Evolutionary conservation across 768 basidiomycete genomes (phyloP).

Genomic region (Asterophora lycoperdoides): DNA sequence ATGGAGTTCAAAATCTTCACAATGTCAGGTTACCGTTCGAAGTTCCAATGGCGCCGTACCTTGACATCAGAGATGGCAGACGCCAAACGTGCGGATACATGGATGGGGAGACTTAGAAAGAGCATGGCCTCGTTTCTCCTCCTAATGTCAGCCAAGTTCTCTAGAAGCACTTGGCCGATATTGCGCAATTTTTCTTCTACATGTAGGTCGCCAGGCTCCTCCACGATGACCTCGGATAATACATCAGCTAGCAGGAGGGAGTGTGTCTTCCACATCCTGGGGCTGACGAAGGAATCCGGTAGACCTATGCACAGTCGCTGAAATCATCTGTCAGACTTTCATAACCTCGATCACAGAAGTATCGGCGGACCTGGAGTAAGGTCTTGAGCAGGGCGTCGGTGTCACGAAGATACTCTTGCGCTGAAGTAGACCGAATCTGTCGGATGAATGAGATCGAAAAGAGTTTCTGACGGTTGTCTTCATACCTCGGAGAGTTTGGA

Average conservation of each 20-base stretch:
- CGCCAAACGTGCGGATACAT: conserved; percentile 54
- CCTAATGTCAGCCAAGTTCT: conserved; percentile 66
- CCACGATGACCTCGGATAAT: conserved; percentile 38
- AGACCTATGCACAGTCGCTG: conserved; percentile 68
- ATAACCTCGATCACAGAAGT: neutral
- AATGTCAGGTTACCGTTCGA: neutral
- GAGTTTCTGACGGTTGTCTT: neutral
- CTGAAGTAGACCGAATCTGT: conserved; percentile 53
- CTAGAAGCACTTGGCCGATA: conserved; percentile 45
- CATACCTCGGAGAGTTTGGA: conserved; percentile 61
- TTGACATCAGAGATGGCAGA: conserved; percentile 56
- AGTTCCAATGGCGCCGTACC: conserved; percentile 23
- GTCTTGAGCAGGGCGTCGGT: conserved; percentile 51
- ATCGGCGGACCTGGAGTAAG: conserved; percentile 53
- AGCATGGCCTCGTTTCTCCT: conserved; percentile 78
- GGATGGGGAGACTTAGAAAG: conserved; percentile 62
- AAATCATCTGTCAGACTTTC: conserved; percentile 8
- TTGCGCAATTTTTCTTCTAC: conserved; percentile 39
- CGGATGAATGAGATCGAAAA: neutral
- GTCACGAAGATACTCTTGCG: conserved; percentile 50
- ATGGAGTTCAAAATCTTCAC: conserved; percentile 73
- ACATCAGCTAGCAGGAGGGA: conserved; percentile 42
- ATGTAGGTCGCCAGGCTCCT: conserved; percentile 26
- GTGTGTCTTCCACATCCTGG: conserved; percentile 60
- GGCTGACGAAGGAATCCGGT: conserved; percentile 73